Percentiles rank a stretch among this genome's conserved stretches.
phyloP scores from a whole-genome alignment of 1,284 basidiomycete species.

The Cutaneotrichosporon dermatis region DNA sequence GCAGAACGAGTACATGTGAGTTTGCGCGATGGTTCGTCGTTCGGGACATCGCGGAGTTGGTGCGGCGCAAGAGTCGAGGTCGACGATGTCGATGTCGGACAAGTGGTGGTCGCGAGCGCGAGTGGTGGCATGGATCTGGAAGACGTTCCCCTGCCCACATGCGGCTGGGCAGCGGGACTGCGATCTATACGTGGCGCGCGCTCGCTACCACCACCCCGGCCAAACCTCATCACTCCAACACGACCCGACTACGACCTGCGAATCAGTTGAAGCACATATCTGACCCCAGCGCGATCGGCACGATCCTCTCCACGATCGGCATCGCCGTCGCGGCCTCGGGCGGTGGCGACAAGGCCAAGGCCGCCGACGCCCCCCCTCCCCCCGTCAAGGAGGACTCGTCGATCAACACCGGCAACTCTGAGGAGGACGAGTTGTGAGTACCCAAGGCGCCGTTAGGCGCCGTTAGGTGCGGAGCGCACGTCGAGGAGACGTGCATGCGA shows the following conservation, averaged over 20 bases:
- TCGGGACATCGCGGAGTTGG: too few species aligned
- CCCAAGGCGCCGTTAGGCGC: too few species aligned
- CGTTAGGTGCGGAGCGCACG: not conserved
- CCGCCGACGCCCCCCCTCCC: constrained; percentile 12
- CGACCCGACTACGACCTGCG: not conserved
- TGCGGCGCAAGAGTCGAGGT: too few species aligned
- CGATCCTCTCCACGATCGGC: constrained; percentile 39
- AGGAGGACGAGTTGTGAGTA: constrained; percentile 35
- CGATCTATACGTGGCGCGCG: too few species aligned
- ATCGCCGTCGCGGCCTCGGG: constrained; percentile 34
- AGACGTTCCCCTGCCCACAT: too few species aligned
- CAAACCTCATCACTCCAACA: not conserved
- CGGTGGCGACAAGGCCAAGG: constrained; percentile 33
- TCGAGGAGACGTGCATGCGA: too few species aligned
- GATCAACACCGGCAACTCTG: constrained; percentile 21
- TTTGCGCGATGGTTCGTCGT: not conserved
- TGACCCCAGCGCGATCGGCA: constrained; percentile 39
- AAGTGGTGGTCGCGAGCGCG: too few species aligned
- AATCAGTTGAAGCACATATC: not conserved
- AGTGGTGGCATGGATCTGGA: too few species aligned
- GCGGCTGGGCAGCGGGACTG: too few species aligned
- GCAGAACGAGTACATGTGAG: constrained; percentile 47
- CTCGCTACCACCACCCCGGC: not conserved
- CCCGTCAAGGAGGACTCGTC: constrained; percentile 20
- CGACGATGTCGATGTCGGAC: too few species aligned